A percentile compares a stretch with the other conserved stretches of the same genome.
Conservation (phyloP, 768 basidiomycete genomes). For the Grammothele lineata region DNA sequence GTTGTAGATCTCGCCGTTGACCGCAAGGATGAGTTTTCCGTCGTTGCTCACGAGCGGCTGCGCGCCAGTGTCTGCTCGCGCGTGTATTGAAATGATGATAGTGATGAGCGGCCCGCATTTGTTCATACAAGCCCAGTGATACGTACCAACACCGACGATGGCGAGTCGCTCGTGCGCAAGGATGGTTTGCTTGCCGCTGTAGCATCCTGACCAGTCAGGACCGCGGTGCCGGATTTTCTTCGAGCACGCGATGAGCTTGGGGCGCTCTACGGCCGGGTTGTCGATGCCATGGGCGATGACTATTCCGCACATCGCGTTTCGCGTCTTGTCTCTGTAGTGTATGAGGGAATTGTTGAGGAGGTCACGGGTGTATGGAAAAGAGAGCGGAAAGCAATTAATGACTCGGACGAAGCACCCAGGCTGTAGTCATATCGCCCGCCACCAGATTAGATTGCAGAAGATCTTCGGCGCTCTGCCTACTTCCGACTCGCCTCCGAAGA, state of each 20-base stretch:
- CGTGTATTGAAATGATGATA: neutral
- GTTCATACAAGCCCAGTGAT: neutral
- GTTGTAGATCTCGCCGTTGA: slow-evolving; percentile 99
- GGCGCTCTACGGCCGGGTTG: slow-evolving; percentile 63
- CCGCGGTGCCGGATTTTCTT: slow-evolving; percentile 92
- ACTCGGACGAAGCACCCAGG: slow-evolving; percentile 11
- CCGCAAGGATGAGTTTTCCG: slow-evolving; percentile 77
- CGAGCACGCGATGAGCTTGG: slow-evolving; percentile 77
- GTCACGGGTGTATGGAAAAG: neutral
- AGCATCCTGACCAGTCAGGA: slow-evolving; percentile 98
- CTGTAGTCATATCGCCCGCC: slow-evolving; percentile 7
- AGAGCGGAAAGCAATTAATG: slow-evolving; percentile 1
- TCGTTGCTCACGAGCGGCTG: slow-evolving; percentile 90
- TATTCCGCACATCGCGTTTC: slow-evolving; percentile 86
- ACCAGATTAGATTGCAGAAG: slow-evolving; percentile 14
- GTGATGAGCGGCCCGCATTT: neutral
- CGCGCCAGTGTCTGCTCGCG: slow-evolving; percentile 79
- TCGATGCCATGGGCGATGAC: slow-evolving; percentile 79
- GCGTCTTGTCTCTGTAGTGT: neutral
- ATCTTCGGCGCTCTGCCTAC: neutral
- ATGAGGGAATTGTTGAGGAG: neutral
- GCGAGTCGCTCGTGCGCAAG: slow-evolving; percentile 96
- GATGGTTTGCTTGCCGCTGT: slow-evolving; percentile 74
- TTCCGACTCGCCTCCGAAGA: slow-evolving; percentile 2
- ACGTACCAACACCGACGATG: slow-evolving; percentile 93